phyloP scores from a whole-genome alignment of 139 green algal genomes.

The Edaphochlamys debaryana region DNA sequence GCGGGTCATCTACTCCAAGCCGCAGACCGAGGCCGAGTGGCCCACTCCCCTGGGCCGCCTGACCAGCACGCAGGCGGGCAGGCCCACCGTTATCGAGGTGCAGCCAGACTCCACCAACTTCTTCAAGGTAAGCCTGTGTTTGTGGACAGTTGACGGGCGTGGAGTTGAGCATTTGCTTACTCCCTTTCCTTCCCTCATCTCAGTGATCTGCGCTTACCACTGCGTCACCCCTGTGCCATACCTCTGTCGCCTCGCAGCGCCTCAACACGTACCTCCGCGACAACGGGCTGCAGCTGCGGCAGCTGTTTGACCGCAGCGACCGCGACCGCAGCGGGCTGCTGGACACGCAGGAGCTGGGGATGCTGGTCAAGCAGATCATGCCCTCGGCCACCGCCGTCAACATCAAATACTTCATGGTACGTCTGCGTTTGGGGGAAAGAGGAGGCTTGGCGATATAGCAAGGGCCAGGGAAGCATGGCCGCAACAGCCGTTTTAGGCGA shows the following conservation, averaged over 20 bases:
- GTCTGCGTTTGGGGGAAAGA: not conserved
- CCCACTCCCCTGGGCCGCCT: constrained; percentile 27
- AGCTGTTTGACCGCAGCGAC: constrained; percentile 49
- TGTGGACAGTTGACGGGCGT: no score
- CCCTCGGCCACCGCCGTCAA: constrained; percentile 31
- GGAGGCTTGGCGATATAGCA: no score
- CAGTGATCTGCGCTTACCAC: no score
- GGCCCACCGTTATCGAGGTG: not conserved
- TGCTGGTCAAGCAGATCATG: constrained; percentile 47
- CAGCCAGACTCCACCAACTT: constrained; percentile 24
- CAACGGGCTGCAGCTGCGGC: constrained; percentile 20
- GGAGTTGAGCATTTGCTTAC: no score
- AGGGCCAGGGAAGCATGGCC: no score
- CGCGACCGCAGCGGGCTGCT: constrained; percentile 51
- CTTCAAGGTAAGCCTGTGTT: constrained; percentile 43
- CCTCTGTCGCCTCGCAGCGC: not conserved
- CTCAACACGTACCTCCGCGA: constrained; percentile 49
- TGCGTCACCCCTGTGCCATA: no score
- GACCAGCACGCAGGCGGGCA: not conserved
- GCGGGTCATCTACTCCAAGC: constrained; percentile 30
- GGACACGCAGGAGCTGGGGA: constrained; percentile 42
- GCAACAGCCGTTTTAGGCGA: no score
- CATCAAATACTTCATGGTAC: constrained; percentile 45
- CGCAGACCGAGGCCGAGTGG: not conserved
- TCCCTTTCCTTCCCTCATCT: no score